Evolutionary conservation across 2,329 filamentous ascomycete genomes (phyloP).

Genomic region (Hypocreales sp.): DNA sequence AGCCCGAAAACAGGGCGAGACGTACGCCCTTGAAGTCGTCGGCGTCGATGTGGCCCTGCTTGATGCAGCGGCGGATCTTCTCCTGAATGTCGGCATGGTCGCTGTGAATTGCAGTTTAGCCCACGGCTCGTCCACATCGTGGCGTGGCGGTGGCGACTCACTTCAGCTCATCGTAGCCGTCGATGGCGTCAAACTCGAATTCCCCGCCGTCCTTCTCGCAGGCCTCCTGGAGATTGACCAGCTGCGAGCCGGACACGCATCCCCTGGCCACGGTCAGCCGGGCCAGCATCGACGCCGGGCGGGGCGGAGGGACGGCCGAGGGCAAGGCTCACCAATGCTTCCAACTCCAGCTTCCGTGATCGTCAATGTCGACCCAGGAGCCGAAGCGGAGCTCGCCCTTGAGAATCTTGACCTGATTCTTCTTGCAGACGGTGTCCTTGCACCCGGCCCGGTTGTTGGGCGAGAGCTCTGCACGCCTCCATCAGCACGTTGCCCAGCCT

Average conservation of each 20-base stretch:
- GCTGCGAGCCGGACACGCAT: constrained; percentile 64
- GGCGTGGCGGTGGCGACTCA: too few relatives aligned
- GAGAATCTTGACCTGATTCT: constrained; percentile 49
- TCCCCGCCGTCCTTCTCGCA: constrained; percentile 29
- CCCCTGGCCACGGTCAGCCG: constrained; percentile 57
- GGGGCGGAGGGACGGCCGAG: neutral
- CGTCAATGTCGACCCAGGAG: constrained; percentile 48
- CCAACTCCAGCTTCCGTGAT: constrained; percentile 55
- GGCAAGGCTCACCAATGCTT: constrained; percentile 68
- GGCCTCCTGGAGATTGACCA: constrained; percentile 47
- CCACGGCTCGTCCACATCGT: too few relatives aligned
- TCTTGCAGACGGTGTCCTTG: constrained; percentile 58
- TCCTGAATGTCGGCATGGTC: constrained; percentile 46
- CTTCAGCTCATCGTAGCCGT: constrained; percentile 66
- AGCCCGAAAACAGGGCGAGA: constrained; percentile 11
- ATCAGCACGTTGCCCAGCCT: neutral
- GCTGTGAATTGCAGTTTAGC: too few relatives aligned
- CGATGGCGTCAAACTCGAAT: constrained; percentile 50
- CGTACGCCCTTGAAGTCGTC: constrained; percentile 83
- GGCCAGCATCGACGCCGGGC: neutral
- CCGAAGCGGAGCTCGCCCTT: constrained; percentile 74
- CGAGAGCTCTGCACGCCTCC: constrained; percentile 45
- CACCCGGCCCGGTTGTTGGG: constrained; percentile 59
- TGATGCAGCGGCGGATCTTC: constrained; percentile 58
- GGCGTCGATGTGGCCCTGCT: constrained; percentile 65